phyloP scores from a whole-genome alignment of 148 eudicot species.

The Cornus kousa region DNA sequence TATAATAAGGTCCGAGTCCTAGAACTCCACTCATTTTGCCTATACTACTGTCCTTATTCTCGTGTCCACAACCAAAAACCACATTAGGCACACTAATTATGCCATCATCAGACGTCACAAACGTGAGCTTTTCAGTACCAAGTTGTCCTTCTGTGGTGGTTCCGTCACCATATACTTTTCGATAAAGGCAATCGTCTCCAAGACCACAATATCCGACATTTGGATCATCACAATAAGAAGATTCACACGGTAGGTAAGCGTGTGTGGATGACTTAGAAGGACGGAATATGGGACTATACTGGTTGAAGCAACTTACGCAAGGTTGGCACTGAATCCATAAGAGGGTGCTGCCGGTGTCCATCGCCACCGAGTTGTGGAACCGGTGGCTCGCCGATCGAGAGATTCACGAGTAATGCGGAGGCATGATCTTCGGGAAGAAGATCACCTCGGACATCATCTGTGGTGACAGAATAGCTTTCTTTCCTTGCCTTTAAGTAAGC shows the following conservation, averaged over 20 bases:
- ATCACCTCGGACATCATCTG: neutral
- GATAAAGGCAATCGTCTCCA: neutral
- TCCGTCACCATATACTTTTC: neutral
- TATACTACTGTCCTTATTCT: neutral
- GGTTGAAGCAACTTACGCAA: slow-evolving; percentile 10
- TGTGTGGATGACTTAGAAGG: slow-evolving; percentile 19
- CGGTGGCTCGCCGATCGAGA: slow-evolving; percentile 24
- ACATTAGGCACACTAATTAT: neutral
- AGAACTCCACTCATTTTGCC: slow-evolving; percentile 9
- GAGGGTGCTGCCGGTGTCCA: slow-evolving; percentile 28
- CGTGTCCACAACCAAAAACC: slow-evolving; percentile 22
- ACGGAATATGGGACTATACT: slow-evolving; percentile 1
- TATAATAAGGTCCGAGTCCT: slow-evolving; percentile 9
- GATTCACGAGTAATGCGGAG: neutral
- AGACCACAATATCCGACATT: too few species aligned
- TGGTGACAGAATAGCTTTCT: neutral
- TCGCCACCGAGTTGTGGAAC: slow-evolving; percentile 7
- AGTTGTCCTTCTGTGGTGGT: slow-evolving; percentile 1
- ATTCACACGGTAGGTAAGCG: neutral
- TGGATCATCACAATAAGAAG: neutral
- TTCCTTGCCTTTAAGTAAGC: neutral
- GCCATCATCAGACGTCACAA: slow-evolving; percentile 15
- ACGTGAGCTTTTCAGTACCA: slow-evolving; percentile 21
- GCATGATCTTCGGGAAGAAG: neutral
- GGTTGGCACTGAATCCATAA: slow-evolving; percentile 20